Conservation (phyloP, 2,329 filamentous ascomycete species). For the Aphanoascus verrucosus region DNA sequence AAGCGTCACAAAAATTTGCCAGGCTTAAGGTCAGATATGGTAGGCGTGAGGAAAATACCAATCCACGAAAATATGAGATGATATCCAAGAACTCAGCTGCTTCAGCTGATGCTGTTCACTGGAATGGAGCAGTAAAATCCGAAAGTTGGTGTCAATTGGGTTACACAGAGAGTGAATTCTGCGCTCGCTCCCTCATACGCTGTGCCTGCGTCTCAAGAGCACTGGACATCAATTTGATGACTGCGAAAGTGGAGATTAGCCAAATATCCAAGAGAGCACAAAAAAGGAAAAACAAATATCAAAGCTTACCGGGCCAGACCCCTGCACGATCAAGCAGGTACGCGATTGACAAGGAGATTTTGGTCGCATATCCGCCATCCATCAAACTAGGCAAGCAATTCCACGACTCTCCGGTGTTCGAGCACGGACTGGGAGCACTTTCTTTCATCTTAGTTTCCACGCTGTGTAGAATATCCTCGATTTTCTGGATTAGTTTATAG, state of each 20-base stretch:
- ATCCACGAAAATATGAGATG: not conserved
- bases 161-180: conserved; percentile 13
- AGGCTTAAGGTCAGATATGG: not conserved
- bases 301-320: conserved; percentile 76
- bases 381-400: conserved; percentile 48
- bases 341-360: conserved; percentile 72
- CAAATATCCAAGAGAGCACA: conserved; percentile 1
- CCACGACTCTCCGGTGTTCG: conserved; percentile 29
- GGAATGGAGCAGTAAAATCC: not conserved
- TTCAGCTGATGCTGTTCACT: not conserved
- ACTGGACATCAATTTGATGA: conserved; percentile 58
- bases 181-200: conserved; percentile 52
- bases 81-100: not conserved
- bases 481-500: conserved; percentile 69
- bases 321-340: conserved; percentile 80
- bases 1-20: not conserved
- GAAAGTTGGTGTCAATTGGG: not conserved
- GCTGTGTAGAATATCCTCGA: conserved; percentile 64
- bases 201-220: conserved; percentile 54
- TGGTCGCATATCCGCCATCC: conserved; percentile 68
- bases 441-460: conserved; percentile 69
- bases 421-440: conserved; percentile 35
- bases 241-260: conserved; percentile 32
- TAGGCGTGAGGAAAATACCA: not conserved
- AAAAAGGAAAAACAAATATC: not conserved